phyloP scores from a whole-genome alignment of 257 asterid genomes.

The Knoxia roxburghii region DNA sequence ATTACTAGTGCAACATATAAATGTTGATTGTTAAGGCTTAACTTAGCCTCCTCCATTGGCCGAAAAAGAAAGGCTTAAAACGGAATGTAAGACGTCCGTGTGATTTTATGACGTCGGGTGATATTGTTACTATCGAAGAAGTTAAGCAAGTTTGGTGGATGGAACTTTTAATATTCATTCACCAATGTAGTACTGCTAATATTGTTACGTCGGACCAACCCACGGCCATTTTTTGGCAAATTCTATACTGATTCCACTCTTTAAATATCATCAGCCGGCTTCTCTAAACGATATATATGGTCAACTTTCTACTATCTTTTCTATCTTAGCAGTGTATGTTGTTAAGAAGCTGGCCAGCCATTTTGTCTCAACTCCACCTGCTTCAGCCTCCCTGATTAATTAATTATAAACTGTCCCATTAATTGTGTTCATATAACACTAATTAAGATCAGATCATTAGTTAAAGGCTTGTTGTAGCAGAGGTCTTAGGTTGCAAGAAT shows the following conservation, averaged over 20 bases:
- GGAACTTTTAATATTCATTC: conserved; percentile 1
- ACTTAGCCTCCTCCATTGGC: too few relatives aligned
- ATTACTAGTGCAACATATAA: too few relatives aligned
- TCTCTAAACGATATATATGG: background rate
- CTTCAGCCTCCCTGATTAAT: too few relatives aligned
- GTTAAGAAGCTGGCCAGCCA: background rate
- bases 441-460: background rate
- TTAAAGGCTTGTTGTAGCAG: too few relatives aligned
- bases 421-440: background rate
- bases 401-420: too few relatives aligned
- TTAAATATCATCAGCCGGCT: conserved; percentile 1
- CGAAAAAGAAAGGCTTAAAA: too few relatives aligned
- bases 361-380: background rate
- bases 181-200: background rate
- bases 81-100: too few relatives aligned
- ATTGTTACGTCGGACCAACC: background rate
- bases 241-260: background rate
- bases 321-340: background rate
- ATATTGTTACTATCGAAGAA: background rate
- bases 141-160: background rate
- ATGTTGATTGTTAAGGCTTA: too few relatives aligned
- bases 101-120: too few relatives aligned
- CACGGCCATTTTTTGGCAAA: background rate
- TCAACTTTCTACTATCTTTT: background rate
- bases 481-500: conserved; percentile 5